phyloP scores from a whole-genome alignment of 2,329 filamentous ascomycete species.

The Penicillium thymicola region DNA sequence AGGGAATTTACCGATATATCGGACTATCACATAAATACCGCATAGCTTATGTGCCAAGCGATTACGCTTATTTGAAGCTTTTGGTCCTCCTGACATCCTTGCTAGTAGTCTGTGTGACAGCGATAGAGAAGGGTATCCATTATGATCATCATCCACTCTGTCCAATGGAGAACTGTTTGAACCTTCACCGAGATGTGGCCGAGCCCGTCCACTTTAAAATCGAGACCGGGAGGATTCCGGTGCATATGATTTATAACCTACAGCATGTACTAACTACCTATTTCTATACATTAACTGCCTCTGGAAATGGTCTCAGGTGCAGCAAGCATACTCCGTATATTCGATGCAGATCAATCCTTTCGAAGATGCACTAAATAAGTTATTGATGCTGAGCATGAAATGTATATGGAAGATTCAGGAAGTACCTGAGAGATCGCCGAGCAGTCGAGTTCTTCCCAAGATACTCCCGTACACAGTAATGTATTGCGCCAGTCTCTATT shows the following conservation, averaged over 20 bases:
- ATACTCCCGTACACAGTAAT: background rate
- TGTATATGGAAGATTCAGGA: background rate
- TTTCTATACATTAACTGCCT: background rate
- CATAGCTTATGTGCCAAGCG: background rate
- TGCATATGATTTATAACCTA: background rate
- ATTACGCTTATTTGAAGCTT: background rate
- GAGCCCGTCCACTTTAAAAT: background rate
- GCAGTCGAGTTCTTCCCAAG: background rate
- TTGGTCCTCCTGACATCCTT: background rate
- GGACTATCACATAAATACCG: background rate
- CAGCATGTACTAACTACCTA: background rate
- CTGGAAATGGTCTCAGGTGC: background rate
- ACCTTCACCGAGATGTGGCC: background rate
- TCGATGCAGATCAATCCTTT: background rate
- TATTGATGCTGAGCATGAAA: background rate
- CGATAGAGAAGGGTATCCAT: background rate
- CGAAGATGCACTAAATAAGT: background rate
- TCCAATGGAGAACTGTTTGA: background rate
- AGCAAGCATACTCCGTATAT: background rate
- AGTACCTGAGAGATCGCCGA: background rate
- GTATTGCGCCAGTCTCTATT: background rate
- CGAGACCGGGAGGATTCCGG: slow-evolving; percentile 1
- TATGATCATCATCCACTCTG: background rate
- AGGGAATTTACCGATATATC: background rate
- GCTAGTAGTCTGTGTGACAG: background rate